Evolutionary conservation across 352 stramenopile species (phyloP), one percentile per base, ranked within the genome.

Genomic region (Hyaloperonospora arabidopsidis): DNA sequence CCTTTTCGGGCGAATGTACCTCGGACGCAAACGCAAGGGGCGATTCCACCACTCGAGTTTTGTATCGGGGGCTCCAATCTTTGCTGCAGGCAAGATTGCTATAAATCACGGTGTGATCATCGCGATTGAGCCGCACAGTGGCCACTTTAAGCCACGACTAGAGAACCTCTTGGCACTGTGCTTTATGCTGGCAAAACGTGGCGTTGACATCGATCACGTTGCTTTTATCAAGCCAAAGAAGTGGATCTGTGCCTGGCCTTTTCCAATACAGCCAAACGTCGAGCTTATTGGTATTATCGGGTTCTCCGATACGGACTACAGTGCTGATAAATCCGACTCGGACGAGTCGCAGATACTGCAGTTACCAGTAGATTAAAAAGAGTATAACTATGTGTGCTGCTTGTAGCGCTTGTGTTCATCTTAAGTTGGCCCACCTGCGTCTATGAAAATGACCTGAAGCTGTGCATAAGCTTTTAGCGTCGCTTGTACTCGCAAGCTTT

Each of bases 401-500:
- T 14, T 48, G 45, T 60, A 34, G 22, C 34, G 45, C 58, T 50
- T 53, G 57, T 65, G 63, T 66, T 66, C 59, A 69, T 65, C 35
- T 6, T 22, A 45, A 54, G 38, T 44, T 55, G 29, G 21, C 36
- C 11, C 28, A 5, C 18, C 28, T 35, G 18, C 47, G 41, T 53
- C 28, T 60, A 28, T 21, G 17, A 8, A 32, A 4, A 32, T 32
- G 22, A 4, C 22, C 10, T 44, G 15, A 14, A 29, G 14, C 11
- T 40, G 8, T 40, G 46, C 25, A 10, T 28, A 47, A n/a, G 15
- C 11, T 43, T 38, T 52, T 90, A 90, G 73, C 82, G 62, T 8
- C 79, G 72, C 61, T 93, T 93, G 62, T 93, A 93, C 63, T 93
- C 82, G 39, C 82, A 93, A 13, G 79, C 76, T 61, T 93, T 93